phyloP scores from a whole-genome alignment of 1,284 basidiomycete genomes.

The Heterobasidion parviporum region DNA sequence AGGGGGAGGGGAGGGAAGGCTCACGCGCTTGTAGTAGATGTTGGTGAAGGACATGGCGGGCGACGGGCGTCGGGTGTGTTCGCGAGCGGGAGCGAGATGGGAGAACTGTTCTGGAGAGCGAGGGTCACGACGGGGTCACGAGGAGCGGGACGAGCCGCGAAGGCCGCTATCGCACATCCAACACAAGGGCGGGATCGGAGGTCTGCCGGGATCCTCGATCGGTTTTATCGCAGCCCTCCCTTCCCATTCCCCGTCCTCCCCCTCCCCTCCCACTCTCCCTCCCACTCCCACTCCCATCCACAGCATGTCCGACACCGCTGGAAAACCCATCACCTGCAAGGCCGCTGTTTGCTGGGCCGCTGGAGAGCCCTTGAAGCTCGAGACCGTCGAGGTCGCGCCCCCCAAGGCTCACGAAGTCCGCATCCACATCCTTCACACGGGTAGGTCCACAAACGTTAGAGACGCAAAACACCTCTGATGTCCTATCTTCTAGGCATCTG shows the following conservation, averaged over 20 bases:
- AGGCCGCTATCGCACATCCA: too few relatives aligned
- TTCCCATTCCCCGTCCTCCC: neutral
- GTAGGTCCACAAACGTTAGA: slow-evolving; percentile 30
- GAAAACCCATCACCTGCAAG: slow-evolving; percentile 85
- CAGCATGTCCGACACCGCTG: slow-evolving; percentile 57
- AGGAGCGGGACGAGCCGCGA: too few relatives aligned
- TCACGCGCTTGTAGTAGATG: slow-evolving; percentile 74
- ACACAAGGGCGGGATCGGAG: too few relatives aligned
- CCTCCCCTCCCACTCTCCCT: neutral
- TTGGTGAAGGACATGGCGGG: slow-evolving; percentile 61
- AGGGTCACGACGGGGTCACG: too few relatives aligned
- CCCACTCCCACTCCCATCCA: neutral
- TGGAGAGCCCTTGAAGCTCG: slow-evolving; percentile 81
- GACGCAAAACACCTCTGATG: too few relatives aligned
- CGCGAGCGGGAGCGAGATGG: neutral
- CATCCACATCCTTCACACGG: slow-evolving; percentile 86
- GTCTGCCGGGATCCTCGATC: too few relatives aligned
- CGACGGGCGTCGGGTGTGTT: slow-evolving; percentile 1
- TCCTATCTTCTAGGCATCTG: slow-evolving; percentile 66
- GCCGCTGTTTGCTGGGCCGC: slow-evolving; percentile 97
- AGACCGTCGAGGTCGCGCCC: slow-evolving; percentile 90
- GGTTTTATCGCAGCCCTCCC: neutral
- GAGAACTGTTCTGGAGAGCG: neutral
- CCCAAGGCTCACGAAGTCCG: slow-evolving; percentile 89
- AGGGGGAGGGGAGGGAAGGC: slow-evolving; percentile 17